A percentile compares a stretch with the other conserved stretches of the same genome.
Evolutionary conservation across 129 eudicot species (phyloP).

Genomic region (Ambrosia trifida): DNA sequence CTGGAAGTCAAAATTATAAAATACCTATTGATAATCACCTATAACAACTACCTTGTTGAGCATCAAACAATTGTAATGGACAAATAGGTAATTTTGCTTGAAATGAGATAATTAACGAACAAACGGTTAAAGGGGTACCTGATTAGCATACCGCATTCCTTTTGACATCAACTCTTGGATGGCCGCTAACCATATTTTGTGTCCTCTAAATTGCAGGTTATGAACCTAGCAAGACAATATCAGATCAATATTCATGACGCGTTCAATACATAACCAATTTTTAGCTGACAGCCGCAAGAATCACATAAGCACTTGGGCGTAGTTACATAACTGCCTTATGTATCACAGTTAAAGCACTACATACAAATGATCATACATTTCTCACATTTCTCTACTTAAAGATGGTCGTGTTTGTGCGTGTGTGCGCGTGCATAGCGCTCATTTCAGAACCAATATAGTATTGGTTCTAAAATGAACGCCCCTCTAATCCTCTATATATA

Average conservation of each 20-base stretch:
- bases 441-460: too few relatives aligned
- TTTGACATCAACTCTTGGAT: conserved; percentile 52
- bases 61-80: neutral
- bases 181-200: conserved; percentile 49
- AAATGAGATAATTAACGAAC: neutral
- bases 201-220: conserved; percentile 57
- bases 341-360: neutral
- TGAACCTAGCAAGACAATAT: conserved; percentile 31
- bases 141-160: conserved; percentile 55
- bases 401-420: too few relatives aligned
- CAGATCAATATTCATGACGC: neutral
- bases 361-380: neutral
- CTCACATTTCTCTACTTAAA: neutral
- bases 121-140: conserved; percentile 22
- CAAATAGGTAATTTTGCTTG: conserved; percentile 3
- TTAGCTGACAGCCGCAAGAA: neutral
- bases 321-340: neutral
- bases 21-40: neutral
- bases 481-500: too few relatives aligned
- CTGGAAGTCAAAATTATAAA: neutral
- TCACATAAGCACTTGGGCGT: neutral
- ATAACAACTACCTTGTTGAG: too few relatives aligned
- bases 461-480: too few relatives aligned
- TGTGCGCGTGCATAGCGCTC: too few relatives aligned
- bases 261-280: neutral